Evolutionary conservation across 2,329 filamentous ascomycete genomes (phyloP).

Genomic region (Microdochium trichocladiopsis): DNA sequence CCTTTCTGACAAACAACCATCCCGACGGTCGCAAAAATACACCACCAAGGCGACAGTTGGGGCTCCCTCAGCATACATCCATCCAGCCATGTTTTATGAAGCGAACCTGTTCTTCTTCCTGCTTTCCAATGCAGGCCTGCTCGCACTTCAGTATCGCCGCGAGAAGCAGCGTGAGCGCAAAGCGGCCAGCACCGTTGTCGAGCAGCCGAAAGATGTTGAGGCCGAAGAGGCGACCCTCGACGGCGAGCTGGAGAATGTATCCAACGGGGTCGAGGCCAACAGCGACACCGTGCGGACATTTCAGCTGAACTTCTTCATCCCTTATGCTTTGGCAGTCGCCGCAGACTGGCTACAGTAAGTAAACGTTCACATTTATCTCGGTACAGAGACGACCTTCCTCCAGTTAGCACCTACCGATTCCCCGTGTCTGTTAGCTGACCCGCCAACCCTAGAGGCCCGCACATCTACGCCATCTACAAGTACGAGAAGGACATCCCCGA

Average conservation of each 20-base stretch:
- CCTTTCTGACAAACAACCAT: no score
- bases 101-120: background rate
- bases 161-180: background rate
- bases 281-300: constrained; percentile 9
- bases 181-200: background rate
- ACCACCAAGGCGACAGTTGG: no score
- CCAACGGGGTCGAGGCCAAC: constrained; percentile 4
- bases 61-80: background rate
- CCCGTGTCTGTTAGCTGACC: background rate
- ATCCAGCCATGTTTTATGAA: background rate
- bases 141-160: background rate
- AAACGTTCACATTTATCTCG: no score
- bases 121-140: background rate
- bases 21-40: no score
- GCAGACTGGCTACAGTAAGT: constrained; percentile 26
- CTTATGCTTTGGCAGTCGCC: constrained; percentile 16
- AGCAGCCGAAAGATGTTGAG: constrained; percentile 2
- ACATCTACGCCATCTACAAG: constrained; percentile 45
- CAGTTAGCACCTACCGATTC: no score
- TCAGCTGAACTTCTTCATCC: constrained; percentile 7
- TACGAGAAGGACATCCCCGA: constrained; percentile 39
- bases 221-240: background rate
- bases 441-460: constrained; percentile 26
- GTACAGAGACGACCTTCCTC: no score
- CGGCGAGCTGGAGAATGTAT: background rate